Base-by-base conservation (phyloP, 768 basidiomycete genomes). In the Chlorophyllum brunneum region DNA sequence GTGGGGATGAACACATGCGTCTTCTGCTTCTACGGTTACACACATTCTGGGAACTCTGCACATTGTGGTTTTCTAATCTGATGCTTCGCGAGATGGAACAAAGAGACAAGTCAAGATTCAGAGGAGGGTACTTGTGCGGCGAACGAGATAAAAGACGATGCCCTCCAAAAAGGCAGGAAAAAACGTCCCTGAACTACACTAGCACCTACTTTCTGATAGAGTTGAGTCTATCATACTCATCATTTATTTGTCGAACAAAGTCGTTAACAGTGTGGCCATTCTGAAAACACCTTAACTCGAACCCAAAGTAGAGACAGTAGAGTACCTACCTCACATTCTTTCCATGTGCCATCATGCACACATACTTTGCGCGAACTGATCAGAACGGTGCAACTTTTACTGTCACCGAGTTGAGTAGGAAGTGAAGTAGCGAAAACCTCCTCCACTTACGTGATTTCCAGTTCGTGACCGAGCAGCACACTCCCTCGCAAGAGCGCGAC, bases 321-420 rank as follows among this genome's bases (percentile, higher is more conserved):
- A 24, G 5, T 9, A 55, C 66, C 63, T 60, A 89, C 88, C 68
- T 88, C 82, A 64, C 89, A 95, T 40, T 83, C 68, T 62, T 86
- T 82, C 91, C 92, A 93, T 43, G 70, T 77, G 6, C 74, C 81
- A 61, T 94, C 90, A 50, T 84, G 86, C 34, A 92, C 75, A 61
- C 91, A 93, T 11, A 86, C 81, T 56, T 77, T 70, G 57, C 71
- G 74, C 2, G 73, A 77, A 59, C 80, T 86, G 60, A 98, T 88
- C 33, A 92, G 61, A 39, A 98, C 74, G 5, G 93, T 93, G 70
- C 94, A 97, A 63, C 92, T 94, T 69, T 85, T 93, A 49, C 83
- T 88, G 61, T 49, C 9, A 30, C 27, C 41, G 4, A 23, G 15
- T 20, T 48, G 24, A 51, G 15, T 30, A 41, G 23, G 31, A 41